Percentiles rank a stretch among this genome's conserved stretches.
Conservation (phyloP, 306 rosid genomes). For the Acacia crassicarpa region DNA sequence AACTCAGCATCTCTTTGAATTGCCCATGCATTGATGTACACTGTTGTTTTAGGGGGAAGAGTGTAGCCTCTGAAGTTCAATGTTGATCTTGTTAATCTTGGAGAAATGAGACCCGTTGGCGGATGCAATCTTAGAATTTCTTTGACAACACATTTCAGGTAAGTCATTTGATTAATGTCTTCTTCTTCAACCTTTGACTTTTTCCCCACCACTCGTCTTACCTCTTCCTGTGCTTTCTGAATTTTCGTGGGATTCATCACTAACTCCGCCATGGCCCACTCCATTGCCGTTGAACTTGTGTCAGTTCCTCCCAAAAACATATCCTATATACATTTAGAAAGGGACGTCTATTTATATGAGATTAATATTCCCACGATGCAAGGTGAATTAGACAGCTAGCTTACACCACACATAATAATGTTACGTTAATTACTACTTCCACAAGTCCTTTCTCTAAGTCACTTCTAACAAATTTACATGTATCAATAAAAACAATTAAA, state of each 20-base stretch:
- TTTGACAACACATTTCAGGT: slow-evolving; percentile 46
- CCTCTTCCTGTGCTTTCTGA: slow-evolving; percentile 62
- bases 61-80: slow-evolving; percentile 41
- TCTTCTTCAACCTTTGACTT: slow-evolving; percentile 38
- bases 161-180: slow-evolving; percentile 49
- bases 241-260: slow-evolving; percentile 40
- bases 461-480: no score
- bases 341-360: no score
- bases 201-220: slow-evolving; percentile 46
- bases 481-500: no score
- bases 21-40: slow-evolving; percentile 47
- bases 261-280: slow-evolving; percentile 60
- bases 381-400: no score
- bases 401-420: no score
- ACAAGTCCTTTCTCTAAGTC: no score
- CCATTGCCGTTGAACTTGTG: slow-evolving; percentile 31
- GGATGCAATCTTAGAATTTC: slow-evolving; percentile 58
- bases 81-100: slow-evolving; percentile 31
- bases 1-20: slow-evolving; percentile 40
- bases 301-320: slow-evolving; percentile 54
- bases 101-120: slow-evolving; percentile 37
- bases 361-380: no score
- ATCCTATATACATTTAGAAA: slow-evolving; percentile 42
- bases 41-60: slow-evolving; percentile 37
- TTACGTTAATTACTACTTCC: no score